phyloP scores from a whole-genome alignment of 208 protist species.

The Novymonas esmeraldas region DNA sequence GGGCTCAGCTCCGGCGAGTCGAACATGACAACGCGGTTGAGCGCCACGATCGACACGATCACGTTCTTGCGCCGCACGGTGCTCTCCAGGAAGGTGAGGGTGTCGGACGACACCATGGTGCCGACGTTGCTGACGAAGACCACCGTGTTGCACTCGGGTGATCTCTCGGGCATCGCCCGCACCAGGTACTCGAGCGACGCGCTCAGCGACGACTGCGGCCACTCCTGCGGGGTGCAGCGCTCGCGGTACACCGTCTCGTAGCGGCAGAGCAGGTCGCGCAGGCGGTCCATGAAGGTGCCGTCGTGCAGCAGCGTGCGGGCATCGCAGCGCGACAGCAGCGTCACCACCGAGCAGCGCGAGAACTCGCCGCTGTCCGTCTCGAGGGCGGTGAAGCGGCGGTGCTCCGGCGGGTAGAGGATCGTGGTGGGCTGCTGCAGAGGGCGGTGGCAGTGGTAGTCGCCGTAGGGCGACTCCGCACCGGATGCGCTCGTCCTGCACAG shows the following conservation, averaged over 20 bases:
- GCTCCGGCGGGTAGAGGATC: slow-evolving; percentile 45
- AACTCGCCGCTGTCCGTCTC: slow-evolving; percentile 19
- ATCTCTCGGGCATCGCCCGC: slow-evolving; percentile 58
- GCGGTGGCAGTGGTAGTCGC: not conserved
- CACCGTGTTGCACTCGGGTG: slow-evolving; percentile 69
- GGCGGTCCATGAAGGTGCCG: slow-evolving; percentile 44
- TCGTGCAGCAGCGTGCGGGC: slow-evolving; percentile 53
- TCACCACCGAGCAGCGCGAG: slow-evolving; percentile 31
- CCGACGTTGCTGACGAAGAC: slow-evolving; percentile 70
- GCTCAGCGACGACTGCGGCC: slow-evolving; percentile 62
- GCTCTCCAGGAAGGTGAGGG: slow-evolving; percentile 67
- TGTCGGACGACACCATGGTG: slow-evolving; percentile 42
- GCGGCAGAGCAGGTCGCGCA: slow-evolving; percentile 45
- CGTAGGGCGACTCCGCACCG: not conserved
- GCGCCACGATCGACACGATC: slow-evolving; percentile 74
- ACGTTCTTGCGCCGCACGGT: slow-evolving; percentile 83
- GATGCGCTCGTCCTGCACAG: not conserved
- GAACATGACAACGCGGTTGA: slow-evolving; percentile 63
- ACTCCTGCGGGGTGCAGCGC: slow-evolving; percentile 33
- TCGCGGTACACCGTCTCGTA: slow-evolving; percentile 77
- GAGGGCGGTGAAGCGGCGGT: slow-evolving; percentile 46
- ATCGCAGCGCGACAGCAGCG: slow-evolving; percentile 62
- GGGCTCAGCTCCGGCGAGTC: slow-evolving; percentile 65
- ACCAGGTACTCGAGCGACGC: slow-evolving; percentile 73
- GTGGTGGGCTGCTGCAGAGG: slow-evolving; percentile 10